Evolutionary conservation across 108 stramenopile genomes (phyloP).

Genomic region (Nitzschia sp.): DNA sequence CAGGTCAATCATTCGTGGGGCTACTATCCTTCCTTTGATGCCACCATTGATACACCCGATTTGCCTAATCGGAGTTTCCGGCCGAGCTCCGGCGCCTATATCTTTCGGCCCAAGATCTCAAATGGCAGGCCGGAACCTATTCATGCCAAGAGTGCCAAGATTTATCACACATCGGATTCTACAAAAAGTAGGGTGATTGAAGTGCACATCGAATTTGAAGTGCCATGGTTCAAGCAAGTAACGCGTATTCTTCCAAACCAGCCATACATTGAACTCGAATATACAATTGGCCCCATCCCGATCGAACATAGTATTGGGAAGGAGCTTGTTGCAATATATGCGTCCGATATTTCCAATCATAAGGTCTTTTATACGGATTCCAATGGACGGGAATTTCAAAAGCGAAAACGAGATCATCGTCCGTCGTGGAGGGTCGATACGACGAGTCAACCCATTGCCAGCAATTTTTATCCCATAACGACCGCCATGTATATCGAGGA

Average conservation of each 20-base stretch:
- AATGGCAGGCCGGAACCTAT: slow-evolving; percentile 40
- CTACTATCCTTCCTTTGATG: slow-evolving; percentile 35
- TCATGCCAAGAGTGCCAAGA: neutral
- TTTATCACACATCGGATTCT: slow-evolving; percentile 20
- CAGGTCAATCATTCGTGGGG: slow-evolving; percentile 14
- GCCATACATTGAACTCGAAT: slow-evolving; percentile 68
- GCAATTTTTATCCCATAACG: slow-evolving; percentile 96
- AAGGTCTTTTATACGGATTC: slow-evolving; percentile 92
- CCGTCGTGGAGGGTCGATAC: slow-evolving; percentile 72
- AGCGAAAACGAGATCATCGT: slow-evolving; percentile 70
- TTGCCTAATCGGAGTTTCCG: neutral
- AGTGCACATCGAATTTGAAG: slow-evolving; percentile 71
- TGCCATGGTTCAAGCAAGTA: slow-evolving; percentile 83
- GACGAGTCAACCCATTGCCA: slow-evolving; percentile 87
- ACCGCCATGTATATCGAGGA: slow-evolving; percentile 91
- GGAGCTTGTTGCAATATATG: slow-evolving; percentile 81
- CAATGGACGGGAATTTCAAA: slow-evolving; percentile 93
- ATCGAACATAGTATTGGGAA: slow-evolving; percentile 78
- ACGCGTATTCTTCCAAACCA: slow-evolving; percentile 62
- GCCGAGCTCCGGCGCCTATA: slow-evolving; percentile 94
- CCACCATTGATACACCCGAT: neutral
- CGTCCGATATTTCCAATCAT: slow-evolving; percentile 56
- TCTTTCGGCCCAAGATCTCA: slow-evolving; percentile 85
- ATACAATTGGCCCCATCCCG: slow-evolving; percentile 88
- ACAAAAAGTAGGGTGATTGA: too few relatives aligned